Evolutionary conservation across 83 land plant species (phyloP).

Genomic region (Picea abies): DNA sequence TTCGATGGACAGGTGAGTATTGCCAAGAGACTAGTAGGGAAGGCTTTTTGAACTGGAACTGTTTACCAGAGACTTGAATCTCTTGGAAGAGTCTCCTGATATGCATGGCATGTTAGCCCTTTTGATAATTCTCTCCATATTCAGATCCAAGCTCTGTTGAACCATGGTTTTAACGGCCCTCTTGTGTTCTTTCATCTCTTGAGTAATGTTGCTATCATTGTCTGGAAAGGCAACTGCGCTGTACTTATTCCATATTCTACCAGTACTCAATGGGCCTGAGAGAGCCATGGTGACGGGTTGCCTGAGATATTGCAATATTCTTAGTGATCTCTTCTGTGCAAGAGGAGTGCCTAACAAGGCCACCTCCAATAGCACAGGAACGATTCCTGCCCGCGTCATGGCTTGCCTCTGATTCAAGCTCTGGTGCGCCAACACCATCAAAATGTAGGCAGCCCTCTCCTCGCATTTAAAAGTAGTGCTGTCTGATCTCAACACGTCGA

Average conservation of each 20-base stretch:
- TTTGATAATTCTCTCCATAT: conserved; percentile 51
- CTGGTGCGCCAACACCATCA: conserved; percentile 68
- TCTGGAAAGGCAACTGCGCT: neutral
- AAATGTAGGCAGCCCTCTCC: conserved; percentile 46
- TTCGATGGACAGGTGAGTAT: no score
- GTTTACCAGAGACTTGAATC: conserved; percentile 22
- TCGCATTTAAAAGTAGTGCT: conserved; percentile 43
- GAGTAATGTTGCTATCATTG: neutral
- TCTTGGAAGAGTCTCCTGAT: conserved; percentile 11
- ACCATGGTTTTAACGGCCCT: conserved; percentile 55
- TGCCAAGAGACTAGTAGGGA: conserved; percentile 59
- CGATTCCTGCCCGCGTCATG: conserved; percentile 47
- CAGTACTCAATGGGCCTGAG: conserved; percentile 43
- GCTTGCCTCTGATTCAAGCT: conserved; percentile 33
- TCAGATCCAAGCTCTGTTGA: conserved; percentile 51
- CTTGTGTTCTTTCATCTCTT: conserved; percentile 37
- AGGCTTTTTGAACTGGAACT: conserved; percentile 74
- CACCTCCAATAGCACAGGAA: conserved; percentile 53
- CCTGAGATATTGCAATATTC: conserved; percentile 56
- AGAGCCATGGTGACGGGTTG: conserved; percentile 25
- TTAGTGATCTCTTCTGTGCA: conserved; percentile 53
- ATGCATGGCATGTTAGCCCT: conserved; percentile 32
- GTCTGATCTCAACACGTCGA: conserved; percentile 55
- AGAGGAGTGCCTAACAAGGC: conserved; percentile 49
- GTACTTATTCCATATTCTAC: neutral